Base-by-base conservation (phyloP, 805 yeast genomes). In the Saccharomycopsis sp. region DNA sequence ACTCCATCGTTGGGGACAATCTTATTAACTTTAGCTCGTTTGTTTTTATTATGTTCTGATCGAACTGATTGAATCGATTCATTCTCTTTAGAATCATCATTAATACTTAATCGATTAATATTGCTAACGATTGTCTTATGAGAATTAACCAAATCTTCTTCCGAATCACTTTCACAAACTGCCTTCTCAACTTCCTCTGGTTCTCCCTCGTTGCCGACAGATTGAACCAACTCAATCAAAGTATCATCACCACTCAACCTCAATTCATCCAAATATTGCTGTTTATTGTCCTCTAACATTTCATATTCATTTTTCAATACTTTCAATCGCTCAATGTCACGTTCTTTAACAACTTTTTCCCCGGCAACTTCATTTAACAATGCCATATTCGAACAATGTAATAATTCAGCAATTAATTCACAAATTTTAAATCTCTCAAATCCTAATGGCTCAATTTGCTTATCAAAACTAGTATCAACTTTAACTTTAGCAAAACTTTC, bases 381-480 rank as follows among this genome's bases (percentile, higher is more conserved):
- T 0, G 83, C 86, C 97, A 93, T 93, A 64, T 93, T 93, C n/a
- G 96, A 87, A 59, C 99, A 93, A 63, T 93, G 98, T 45, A 93
- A 70, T 33, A 93, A 70, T 58, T 93, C 99, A 0, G 98, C 98
- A 40, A 93, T 77, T 42, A 93, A 67, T 63, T 93, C 99, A 50
- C 95, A 81, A 20, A 93, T 75, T 58, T 88, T 85, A 64, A 93
- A 89, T 52, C 89, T 72, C 55, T 89, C 95, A 60, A 90, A 86
- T 0, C 98, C 98, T 19, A 93, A 65, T 1, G 93, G 88, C 55
- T 78, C 81, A 54, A 75, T 72, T 23, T 63, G 62, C 86, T 84
- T 42, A 66, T 67, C 66, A 77, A 58, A 19, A 62, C 62, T 48
- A 54, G 66, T 67, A 34, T 64, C 64, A 28, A 67, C 56, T 39